These are phyloP conservation scores for Lodderomyces margitis DNA, from an alignment of 1,139 yeast genomes.

Conservation along the genomic window DNA sequence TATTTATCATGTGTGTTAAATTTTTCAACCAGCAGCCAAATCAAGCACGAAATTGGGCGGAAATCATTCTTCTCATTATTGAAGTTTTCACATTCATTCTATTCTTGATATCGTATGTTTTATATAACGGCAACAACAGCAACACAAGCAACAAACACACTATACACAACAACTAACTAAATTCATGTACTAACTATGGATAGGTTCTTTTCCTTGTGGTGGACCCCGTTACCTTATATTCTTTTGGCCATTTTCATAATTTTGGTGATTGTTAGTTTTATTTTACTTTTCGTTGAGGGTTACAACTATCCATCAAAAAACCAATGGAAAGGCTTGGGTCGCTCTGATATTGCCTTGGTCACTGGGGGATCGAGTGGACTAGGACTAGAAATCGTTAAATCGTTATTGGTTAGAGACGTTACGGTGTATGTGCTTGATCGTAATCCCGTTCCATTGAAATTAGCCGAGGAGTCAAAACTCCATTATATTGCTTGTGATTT, in stretches of 20 bases:
- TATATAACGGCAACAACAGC: too few species aligned
- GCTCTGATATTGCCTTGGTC: conserved; percentile 42
- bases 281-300: neutral
- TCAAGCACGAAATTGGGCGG: conserved; percentile 2
- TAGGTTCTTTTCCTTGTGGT: conserved; percentile 2
- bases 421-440: conserved; percentile 49
- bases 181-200: conserved; percentile 1
- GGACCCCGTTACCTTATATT: conserved; percentile 3
- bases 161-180: neutral
- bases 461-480: conserved; percentile 17
- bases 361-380: conserved; percentile 70
- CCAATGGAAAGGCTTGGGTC: conserved; percentile 15
- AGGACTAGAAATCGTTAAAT: conserved; percentile 46
- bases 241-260: neutral
- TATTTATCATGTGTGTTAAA: neutral
- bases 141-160: neutral
- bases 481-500: conserved; percentile 50
- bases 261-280: conserved; percentile 3
- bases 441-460: conserved; percentile 6
- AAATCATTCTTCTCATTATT: conserved; percentile 2
- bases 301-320: conserved; percentile 4
- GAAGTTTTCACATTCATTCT: conserved; percentile 4
- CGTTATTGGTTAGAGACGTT: conserved; percentile 30
- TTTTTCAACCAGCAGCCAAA: neutral
- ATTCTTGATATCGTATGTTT: conserved; percentile 3